Conservation (phyloP, 768 basidiomycete genomes). For the Pulveroboletus ravenelii region DNA sequence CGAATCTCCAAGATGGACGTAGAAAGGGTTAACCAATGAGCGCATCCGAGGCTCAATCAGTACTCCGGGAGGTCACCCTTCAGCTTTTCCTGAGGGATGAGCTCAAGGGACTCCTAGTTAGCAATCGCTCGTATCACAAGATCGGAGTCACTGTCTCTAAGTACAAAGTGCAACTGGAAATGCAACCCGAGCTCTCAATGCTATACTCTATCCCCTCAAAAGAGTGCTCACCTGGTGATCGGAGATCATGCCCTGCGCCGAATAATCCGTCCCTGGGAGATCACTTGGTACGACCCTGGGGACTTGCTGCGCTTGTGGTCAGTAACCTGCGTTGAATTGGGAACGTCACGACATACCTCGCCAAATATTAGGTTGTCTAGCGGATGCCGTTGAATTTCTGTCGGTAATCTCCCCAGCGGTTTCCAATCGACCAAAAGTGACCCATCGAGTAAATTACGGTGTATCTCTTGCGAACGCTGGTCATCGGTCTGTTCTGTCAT, state of each 20-base stretch:
- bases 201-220: not conserved
- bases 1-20: too few species aligned
- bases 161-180: slow-evolving; percentile 21
- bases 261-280: slow-evolving; percentile 1
- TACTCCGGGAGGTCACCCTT: slow-evolving; percentile 18
- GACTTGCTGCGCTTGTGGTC: too few species aligned
- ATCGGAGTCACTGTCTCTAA: not conserved
- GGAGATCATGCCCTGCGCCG: not conserved
- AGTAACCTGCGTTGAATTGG: too few species aligned
- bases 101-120: too few species aligned
- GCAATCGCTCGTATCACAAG: too few species aligned
- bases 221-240: not conserved
- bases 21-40: slow-evolving; percentile 27
- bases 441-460: too few species aligned
- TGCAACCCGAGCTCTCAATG: not conserved
- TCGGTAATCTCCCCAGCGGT: too few species aligned
- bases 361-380: too few species aligned
- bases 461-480: too few species aligned
- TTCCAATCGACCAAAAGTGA: too few species aligned
- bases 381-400: too few species aligned
- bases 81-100: slow-evolving; percentile 19
- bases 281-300: slow-evolving; percentile 4
- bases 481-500: slow-evolving; percentile 4
- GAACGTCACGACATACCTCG: too few species aligned
- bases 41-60: slow-evolving; percentile 15